Evolutionary conservation across 2,329 filamentous ascomycete genomes (phyloP).

Genomic region (Diaporthe velutina): DNA sequence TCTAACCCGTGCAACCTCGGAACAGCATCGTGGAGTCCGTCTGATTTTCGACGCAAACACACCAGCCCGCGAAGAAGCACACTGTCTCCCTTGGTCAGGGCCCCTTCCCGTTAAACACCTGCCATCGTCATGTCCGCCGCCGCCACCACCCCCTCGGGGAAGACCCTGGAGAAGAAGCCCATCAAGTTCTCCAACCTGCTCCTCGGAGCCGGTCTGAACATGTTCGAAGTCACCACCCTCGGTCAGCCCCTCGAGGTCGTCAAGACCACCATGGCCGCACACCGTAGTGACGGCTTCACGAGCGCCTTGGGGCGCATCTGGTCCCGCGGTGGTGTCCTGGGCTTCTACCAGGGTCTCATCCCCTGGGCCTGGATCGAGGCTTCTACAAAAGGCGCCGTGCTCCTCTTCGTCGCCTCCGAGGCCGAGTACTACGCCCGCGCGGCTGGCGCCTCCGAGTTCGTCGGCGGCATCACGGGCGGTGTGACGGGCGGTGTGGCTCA

Average conservation of each 20-base stretch:
- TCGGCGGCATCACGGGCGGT: conserved; percentile 89
- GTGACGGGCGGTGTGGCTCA: conserved; percentile 96
- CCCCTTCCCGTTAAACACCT: conserved; percentile 63
- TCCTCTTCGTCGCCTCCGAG: conserved; percentile 98
- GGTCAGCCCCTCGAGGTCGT: conserved; percentile 93
- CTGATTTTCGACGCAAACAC: conserved; percentile 3
- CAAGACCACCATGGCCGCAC: conserved; percentile 99
- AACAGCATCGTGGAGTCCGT: conserved; percentile 18
- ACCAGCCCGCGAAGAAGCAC: conserved; percentile 81
- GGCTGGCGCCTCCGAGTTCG: conserved; percentile 87
- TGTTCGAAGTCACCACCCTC: conserved; percentile 85
- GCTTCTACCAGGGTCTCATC: conserved; percentile 99
- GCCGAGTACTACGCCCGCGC: conserved; percentile 93
- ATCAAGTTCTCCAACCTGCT: conserved; percentile 99
- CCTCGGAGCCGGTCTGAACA: conserved; percentile 91
- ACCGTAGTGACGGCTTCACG: conserved; percentile 88
- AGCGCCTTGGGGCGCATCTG: conserved; percentile 89
- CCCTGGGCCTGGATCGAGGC: conserved; percentile 99
- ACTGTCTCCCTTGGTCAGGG: conserved; percentile 98
- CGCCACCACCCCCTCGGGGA: conserved; percentile 62
- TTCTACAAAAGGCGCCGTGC: conserved; percentile 98
- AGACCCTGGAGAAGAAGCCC: conserved; percentile 94
- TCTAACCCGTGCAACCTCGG: conserved; percentile 14
- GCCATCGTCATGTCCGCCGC: conserved; percentile 74
- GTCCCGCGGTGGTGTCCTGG: conserved; percentile 91